These are phyloP conservation scores for Trichoderma endophyticum DNA, from an alignment of 2,329 filamentous ascomycete species.

Conservation along the genomic window DNA sequence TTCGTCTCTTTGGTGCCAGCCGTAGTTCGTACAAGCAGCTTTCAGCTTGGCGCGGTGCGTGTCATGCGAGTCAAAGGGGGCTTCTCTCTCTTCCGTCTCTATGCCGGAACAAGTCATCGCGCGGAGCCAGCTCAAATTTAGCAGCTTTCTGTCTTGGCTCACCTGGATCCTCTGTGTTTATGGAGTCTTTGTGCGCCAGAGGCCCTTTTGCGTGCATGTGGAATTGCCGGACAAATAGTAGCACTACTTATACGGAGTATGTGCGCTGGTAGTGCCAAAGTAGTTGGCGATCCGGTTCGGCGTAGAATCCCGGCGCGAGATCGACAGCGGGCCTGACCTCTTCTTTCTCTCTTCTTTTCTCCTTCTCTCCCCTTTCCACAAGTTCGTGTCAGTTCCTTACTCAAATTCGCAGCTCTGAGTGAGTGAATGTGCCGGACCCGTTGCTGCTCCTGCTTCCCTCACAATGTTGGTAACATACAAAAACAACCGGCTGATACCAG, in stretches of 20 bases:
- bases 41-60: not conserved
- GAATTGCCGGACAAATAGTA: not conserved
- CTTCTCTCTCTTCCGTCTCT: not conserved
- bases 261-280: not conserved
- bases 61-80: constrained; percentile 10
- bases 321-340: not conserved
- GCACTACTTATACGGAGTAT: not conserved
- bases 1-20: not conserved
- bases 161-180: not conserved
- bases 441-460: not conserved
- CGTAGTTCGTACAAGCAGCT: not conserved
- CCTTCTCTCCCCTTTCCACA: not conserved
- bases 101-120: not conserved
- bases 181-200: not conserved
- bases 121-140: not conserved
- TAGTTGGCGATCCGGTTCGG: constrained; percentile 8
- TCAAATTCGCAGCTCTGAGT: not conserved
- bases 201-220: not conserved
- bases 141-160: not conserved
- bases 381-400: not conserved
- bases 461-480: constrained; percentile 25
- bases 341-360: not conserved
- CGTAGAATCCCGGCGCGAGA: not conserved
- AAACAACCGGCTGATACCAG: constrained; percentile 26
- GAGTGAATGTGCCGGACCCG: not conserved